A percentile compares a stretch with the other conserved stretches of the same genome.
Conservation (phyloP, 2,329 filamentous ascomycete genomes). For the Coleophoma crateriformis region DNA sequence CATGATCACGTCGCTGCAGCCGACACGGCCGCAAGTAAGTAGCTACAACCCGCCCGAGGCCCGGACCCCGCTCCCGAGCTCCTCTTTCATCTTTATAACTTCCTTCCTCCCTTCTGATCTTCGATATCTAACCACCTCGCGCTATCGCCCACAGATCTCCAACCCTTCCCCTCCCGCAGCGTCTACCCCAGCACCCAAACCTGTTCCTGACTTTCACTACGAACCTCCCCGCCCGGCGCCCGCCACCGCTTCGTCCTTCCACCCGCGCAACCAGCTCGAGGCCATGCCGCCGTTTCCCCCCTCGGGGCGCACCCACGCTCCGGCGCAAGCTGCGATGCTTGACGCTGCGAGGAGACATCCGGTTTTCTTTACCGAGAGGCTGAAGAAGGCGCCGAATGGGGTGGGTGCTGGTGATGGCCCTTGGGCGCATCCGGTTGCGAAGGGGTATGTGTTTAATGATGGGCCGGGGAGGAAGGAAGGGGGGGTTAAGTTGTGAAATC, state of each 20-base stretch:
- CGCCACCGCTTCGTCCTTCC: neutral
- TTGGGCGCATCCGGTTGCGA: slow-evolving; percentile 45
- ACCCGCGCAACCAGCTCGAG: slow-evolving; percentile 39
- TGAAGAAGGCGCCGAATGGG: slow-evolving; percentile 48
- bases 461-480: slow-evolving; percentile 23
- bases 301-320: slow-evolving; percentile 15
- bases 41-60: no score
- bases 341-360: slow-evolving; percentile 61
- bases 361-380: slow-evolving; percentile 66
- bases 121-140: neutral
- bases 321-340: slow-evolving; percentile 16
- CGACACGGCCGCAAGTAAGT: slow-evolving; percentile 13
- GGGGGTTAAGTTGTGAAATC: slow-evolving; percentile 11
- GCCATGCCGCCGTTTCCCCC: slow-evolving; percentile 35
- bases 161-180: no score
- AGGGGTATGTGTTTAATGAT: slow-evolving; percentile 56
- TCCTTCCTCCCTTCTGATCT: neutral
- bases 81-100: neutral
- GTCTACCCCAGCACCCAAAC: no score
- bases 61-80: neutral
- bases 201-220: no score
- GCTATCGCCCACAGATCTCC: no score
- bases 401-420: slow-evolving; percentile 14
- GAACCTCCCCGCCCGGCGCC: no score
- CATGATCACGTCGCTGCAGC: slow-evolving; percentile 17